Evolutionary conservation across 225 moss, liverwort and hornwort species (phyloP).

Genomic region (Pseudoscleropodium purum): DNA sequence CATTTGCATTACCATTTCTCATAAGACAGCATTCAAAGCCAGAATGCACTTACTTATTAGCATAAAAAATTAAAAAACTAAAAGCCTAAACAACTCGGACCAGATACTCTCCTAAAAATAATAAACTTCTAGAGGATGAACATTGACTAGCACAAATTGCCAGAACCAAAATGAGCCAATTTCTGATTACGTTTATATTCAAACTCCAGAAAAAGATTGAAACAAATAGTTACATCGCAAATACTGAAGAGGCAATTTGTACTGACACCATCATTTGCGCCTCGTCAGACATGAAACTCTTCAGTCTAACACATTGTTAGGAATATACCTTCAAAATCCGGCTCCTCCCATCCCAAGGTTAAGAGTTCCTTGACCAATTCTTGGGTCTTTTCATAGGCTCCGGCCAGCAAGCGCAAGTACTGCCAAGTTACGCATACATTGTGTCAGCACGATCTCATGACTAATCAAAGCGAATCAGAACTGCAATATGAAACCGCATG

Average conservation of each 20-base stretch:
- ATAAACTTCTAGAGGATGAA: background rate
- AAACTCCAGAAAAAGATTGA: background rate
- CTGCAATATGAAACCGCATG: background rate
- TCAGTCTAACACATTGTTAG: background rate
- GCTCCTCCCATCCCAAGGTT: slow-evolving; percentile 63
- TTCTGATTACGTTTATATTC: background rate
- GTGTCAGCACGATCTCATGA: slow-evolving; percentile 2
- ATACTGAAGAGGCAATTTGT: background rate
- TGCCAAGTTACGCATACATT: slow-evolving; percentile 14
- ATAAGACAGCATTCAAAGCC: background rate
- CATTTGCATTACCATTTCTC: background rate
- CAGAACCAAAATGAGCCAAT: background rate
- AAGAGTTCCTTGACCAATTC: slow-evolving; percentile 77
- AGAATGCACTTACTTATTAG: background rate
- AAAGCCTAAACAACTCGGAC: background rate
- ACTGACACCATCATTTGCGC: background rate
- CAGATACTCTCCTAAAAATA: background rate
- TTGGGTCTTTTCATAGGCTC: slow-evolving; percentile 67
- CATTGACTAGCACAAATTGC: background rate
- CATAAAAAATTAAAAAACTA: background rate
- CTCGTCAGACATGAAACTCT: background rate
- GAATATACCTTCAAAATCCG: slow-evolving; percentile 57
- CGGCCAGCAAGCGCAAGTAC: slow-evolving; percentile 78
- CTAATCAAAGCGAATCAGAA: background rate
- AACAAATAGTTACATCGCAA: background rate